These are phyloP conservation scores for Zygotorulaspora sp. DNA, from an alignment of 805 yeast species.

Conservation along the genomic window DNA sequence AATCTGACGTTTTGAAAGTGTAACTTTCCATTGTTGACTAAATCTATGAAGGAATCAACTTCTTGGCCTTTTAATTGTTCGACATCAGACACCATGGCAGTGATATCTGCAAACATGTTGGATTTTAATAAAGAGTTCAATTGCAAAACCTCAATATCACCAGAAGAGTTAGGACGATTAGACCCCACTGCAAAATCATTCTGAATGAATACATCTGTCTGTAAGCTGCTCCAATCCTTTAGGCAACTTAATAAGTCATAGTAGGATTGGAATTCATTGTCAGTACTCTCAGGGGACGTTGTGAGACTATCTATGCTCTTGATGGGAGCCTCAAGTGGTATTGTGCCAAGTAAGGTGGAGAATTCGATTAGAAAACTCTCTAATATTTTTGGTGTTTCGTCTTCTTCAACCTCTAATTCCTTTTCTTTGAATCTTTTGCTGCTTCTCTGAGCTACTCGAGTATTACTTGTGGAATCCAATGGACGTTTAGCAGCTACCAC, in stretches of 20 bases:
- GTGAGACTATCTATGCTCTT: slow-evolving; percentile 9
- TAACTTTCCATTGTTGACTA: slow-evolving; percentile 24
- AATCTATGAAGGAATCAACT: slow-evolving; percentile 24
- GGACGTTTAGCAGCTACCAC: slow-evolving; percentile 15
- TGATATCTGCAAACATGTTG: slow-evolving; percentile 26
- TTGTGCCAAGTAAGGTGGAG: slow-evolving; percentile 7
- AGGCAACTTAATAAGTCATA: slow-evolving; percentile 35
- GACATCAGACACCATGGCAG: slow-evolving; percentile 11
- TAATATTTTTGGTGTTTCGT: slow-evolving; percentile 15
- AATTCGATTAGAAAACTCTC: slow-evolving; percentile 20
- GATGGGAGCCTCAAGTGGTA: slow-evolving; percentile 10
- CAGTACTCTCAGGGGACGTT: slow-evolving; percentile 4
- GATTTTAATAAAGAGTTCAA: slow-evolving; percentile 33
- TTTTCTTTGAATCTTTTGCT: slow-evolving; percentile 40
- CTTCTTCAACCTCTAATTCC: slow-evolving; percentile 20
- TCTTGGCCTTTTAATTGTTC: slow-evolving; percentile 17
- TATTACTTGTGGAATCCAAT: slow-evolving; percentile 18
- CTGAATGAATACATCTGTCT: slow-evolving; percentile 31
- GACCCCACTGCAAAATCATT: slow-evolving; percentile 13
- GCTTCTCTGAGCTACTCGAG: slow-evolving; percentile 33
- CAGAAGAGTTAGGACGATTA: slow-evolving; percentile 4
- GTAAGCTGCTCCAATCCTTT: slow-evolving; percentile 36
- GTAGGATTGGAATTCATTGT: slow-evolving; percentile 4
- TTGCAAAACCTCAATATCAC: slow-evolving; percentile 21
- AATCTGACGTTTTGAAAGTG: slow-evolving; percentile 41